Evolutionary conservation across 768 basidiomycete genomes (phyloP), one percentile per base, ranked within the genome.

Genomic region (Serendipita sp.): DNA sequence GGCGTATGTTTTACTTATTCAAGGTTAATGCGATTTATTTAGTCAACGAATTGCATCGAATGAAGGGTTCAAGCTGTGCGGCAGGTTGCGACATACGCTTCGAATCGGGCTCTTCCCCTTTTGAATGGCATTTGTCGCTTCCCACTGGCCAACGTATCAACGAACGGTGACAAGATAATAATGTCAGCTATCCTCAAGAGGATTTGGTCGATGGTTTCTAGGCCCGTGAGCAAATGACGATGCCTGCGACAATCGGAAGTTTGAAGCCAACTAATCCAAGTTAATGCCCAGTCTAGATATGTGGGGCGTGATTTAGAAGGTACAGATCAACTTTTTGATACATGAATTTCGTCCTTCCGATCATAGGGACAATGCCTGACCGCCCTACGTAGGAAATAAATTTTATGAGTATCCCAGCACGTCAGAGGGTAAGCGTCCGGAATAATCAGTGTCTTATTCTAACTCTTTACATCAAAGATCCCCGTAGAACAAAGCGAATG

Each of bases 401-500:
- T 58, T 58, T 31, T 58, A 5, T 20, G 53, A 58, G 33, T 58
- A 58, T 58, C 53, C 53, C 17, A 58, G 53, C 33, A 34, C 33
- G 17, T 58, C 53, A n/a, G 53, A 58, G 13, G 53, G 53, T 28
- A 26, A 48, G 45, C n/a, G n/a, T 20, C 28, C 28, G 9, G 17
- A 22, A 50, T 50, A 9, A 50, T n/a, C n/a, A 30, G 9, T 50
- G 20, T 9, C 5, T 9, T 9, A 5, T 20, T 50, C 45, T 50
- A 5, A 20, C 28, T 50, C 28, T 9, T 9, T 17, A 17, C 20
- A 20, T 7, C 20, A 30, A 26, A 58, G 53, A 58, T 34, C 53
- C 53, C 4, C 53, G 53, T 24, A 28, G 53, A n/a, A 58, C 53
- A 4, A 58, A 58, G 31, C 53, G 53, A 33, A 58, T 58, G 53